Evolutionary conservation across 2,329 filamentous ascomycete species (phyloP), one percentile per base, ranked within the genome.

Genomic region (Botryotinia narcissicola): DNA sequence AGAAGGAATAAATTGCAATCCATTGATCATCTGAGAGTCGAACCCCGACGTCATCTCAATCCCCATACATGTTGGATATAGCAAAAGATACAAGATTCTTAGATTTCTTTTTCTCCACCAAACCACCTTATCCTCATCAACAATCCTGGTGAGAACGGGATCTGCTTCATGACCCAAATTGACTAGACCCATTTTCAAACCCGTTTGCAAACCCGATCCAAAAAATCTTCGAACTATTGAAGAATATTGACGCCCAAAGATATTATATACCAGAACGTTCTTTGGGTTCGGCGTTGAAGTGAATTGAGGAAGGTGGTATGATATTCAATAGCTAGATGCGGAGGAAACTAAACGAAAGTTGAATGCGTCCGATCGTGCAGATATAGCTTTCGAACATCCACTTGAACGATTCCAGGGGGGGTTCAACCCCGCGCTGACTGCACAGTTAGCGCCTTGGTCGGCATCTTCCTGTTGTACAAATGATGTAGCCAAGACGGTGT

Each of bases 11-110:
- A 80, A 75, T 74, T 85, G 83, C 10, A 86, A 77, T 51, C 82
- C 82, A 73, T 85, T 85, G 78, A 85, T 84, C 79, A 86, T 82
- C 35, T 83, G 85, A 5, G 85, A 86, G 75, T 88, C 86, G 73
- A 87, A 88, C 0, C 86, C 86, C 22, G 85, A 86, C 0, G 86
- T 88, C 62, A 86, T 86, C 78, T 88, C 86, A 66, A 88, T 85
- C 63, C 86, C 86, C 79, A 88, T 84, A 78, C 84, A 87, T 35
- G 84, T 84, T 16, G 85, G 84, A 54, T 87, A 79, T 48, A 84
- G 79, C 61, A 78, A 79, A 25, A 84, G 54, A 75, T 84, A 83
- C 78, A 84, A 79, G 51, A 79, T 46, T 66, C 82, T 78, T 22
- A 83, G 77, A 74, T 84, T 82, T 29, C 73, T 76, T 73, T 84